These are phyloP conservation scores for Botrytis pseudocinerea DNA, from an alignment of 2,329 filamentous ascomycete genomes.

Conservation along the genomic window DNA sequence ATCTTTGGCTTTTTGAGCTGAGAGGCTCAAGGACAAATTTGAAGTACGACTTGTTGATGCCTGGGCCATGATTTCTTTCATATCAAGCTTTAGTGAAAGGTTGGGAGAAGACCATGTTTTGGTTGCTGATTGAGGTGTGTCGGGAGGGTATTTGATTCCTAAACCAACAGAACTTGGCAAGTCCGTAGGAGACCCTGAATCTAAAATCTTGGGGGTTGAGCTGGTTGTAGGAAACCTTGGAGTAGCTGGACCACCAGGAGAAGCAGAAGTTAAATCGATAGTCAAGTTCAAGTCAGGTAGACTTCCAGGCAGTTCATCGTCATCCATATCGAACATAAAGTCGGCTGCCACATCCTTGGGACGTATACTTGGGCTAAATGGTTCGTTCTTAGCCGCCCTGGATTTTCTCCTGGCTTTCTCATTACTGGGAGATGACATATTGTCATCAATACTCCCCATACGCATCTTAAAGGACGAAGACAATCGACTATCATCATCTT, in stretches of 20 bases:
- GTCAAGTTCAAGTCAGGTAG: slow-evolving; percentile 2
- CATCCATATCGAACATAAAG: slow-evolving; percentile 93
- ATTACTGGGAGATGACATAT: slow-evolving; percentile 42
- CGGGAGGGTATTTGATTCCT: slow-evolving; percentile 9
- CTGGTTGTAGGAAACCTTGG: slow-evolving; percentile 11
- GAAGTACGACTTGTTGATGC: slow-evolving; percentile 52
- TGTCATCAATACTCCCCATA: slow-evolving; percentile 66
- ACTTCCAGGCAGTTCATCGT: slow-evolving; percentile 44
- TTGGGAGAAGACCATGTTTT: slow-evolving; percentile 40
- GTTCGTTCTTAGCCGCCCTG: slow-evolving; percentile 53
- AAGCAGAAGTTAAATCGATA: slow-evolving; percentile 17
- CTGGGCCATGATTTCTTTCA: slow-evolving; percentile 85
- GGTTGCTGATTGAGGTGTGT: slow-evolving; percentile 21
- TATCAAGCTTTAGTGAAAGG: slow-evolving; percentile 43
- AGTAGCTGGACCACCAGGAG: background rate
- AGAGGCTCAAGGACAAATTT: slow-evolving; percentile 54
- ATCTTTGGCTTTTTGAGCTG: slow-evolving; percentile 48
- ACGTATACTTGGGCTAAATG: slow-evolving; percentile 65
- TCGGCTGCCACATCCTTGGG: slow-evolving; percentile 70
- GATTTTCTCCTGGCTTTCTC: slow-evolving; percentile 50
- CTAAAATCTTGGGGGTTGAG: slow-evolving; percentile 21
- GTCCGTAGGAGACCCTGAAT: slow-evolving; percentile 14
- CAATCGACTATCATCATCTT: slow-evolving; percentile 63
- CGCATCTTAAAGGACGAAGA: slow-evolving; percentile 62
- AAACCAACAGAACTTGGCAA: slow-evolving; percentile 13